Base-by-base conservation (phyloP, 306 rosid genomes). In the Cercis canadensis region DNA sequence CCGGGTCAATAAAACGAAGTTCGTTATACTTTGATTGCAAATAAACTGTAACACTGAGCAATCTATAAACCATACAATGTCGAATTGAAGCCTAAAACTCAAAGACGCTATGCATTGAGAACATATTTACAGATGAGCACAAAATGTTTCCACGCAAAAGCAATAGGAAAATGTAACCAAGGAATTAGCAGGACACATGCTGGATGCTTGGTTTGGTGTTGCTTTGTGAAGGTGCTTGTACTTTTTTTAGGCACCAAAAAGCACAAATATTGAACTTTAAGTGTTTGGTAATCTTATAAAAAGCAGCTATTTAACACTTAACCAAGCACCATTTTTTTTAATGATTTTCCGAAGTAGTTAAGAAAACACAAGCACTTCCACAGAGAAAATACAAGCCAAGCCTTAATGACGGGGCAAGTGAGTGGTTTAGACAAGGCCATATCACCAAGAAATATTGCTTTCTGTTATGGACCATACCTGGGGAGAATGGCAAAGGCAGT, bases 41-140 rank as follows among this genome's bases (percentile, higher is more conserved):
- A 24, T n/a, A 67, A 55, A 16, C 12, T 58, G 24, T 50, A 12
- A 50, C 31, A 11, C 7, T 9, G 29, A 40, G 56, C 11, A 12
- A 11, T 43, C n/a, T 43, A 10, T 4, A 11, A 43, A 11, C 49
- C 9, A 17, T 40, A 15, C 60, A 46, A 57, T 37, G 40, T 12
- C 34, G 1, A 73, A 43, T 9, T 32, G 49, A 57, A 63, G 10
- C 31, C 60, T 29, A 53, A 74, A 74, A 4, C 6, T 16, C 11
- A 45, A 55, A 43, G 44, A 12, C 7, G 43, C 47, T 62, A 10
- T 40, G 55, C 44, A 54, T 7, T 11, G 8, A 29, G 57, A 19
- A 33, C 58, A 49, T 49, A 16, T 40, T 4, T 7, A 37, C 14
- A 18, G 0, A 24, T 19, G 34, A 73, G 34, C 56, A 47, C 29